A percentile compares a stretch with the other conserved stretches of the same genome.
Evolutionary conservation across 768 basidiomycete species (phyloP).

Genomic region (Phlebiopsis gigantea): DNA sequence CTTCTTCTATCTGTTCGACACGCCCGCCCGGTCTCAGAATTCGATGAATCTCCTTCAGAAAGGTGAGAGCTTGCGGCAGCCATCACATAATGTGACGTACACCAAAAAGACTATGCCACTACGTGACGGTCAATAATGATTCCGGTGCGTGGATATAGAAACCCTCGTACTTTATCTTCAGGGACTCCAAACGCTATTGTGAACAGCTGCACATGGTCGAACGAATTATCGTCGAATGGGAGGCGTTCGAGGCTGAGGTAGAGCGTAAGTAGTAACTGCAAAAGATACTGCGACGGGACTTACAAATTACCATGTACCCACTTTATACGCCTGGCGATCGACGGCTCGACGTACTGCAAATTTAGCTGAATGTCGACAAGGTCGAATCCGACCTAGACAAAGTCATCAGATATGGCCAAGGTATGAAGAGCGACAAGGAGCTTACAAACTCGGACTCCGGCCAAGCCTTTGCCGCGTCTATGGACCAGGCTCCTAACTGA

Average conservation of each 20-base stretch:
- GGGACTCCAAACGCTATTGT: slow-evolving; percentile 43
- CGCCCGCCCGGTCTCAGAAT: slow-evolving; percentile 48
- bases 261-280: background rate
- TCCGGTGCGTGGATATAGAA: background rate
- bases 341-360: slow-evolving; percentile 41
- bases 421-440: slow-evolving; percentile 10
- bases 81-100: slow-evolving; percentile 27
- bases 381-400: slow-evolving; percentile 66
- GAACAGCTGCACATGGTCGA: slow-evolving; percentile 68
- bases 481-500: slow-evolving; percentile 65
- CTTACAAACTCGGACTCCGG: slow-evolving; percentile 56
- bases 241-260: slow-evolving; percentile 26
- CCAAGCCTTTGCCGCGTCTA: slow-evolving; percentile 72
- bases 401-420: background rate
- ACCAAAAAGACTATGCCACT: slow-evolving; percentile 70
- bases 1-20: slow-evolving; percentile 72
- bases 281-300: slow-evolving; percentile 23
- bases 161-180: slow-evolving; percentile 55
- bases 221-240: slow-evolving; percentile 79
- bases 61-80: background rate
- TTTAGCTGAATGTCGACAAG: slow-evolving; percentile 70
- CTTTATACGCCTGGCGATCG: slow-evolving; percentile 50
- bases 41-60: background rate
- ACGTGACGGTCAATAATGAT: background rate
- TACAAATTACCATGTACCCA: slow-evolving; percentile 81